Conservation (phyloP, 805 yeast species). For the Saccharomycopsis synnaedendra region DNA sequence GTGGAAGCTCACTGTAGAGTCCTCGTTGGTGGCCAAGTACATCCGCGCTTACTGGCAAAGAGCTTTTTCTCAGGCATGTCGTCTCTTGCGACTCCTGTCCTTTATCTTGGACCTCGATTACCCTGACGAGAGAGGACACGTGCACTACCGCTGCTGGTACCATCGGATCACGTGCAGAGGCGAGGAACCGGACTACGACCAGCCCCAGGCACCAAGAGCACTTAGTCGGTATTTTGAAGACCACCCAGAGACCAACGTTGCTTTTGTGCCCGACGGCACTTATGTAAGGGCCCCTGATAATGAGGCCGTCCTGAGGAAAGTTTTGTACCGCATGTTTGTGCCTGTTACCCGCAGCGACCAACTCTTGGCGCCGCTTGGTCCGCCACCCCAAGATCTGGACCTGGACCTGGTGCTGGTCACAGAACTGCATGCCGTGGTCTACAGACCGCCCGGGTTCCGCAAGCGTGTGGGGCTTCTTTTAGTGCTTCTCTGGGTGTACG, state of each 20-base stretch:
- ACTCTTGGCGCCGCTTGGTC: conserved; percentile 26
- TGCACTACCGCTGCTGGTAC: conserved; percentile 40
- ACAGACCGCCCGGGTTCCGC: conserved; percentile 73
- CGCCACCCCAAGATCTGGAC: conserved; percentile 21
- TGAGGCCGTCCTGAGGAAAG: conserved; percentile 62
- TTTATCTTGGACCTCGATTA: conserved; percentile 56
- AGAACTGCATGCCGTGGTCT: conserved; percentile 58
- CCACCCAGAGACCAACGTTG: conserved; percentile 33
- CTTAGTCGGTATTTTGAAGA: conserved; percentile 33
- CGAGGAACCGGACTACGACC: conserved; percentile 46
- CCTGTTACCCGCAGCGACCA: conserved; percentile 75
- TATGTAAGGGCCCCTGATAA: conserved; percentile 79
- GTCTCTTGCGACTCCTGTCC: conserved; percentile 63
- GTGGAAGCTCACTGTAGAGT: conserved; percentile 2
- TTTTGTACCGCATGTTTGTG: conserved; percentile 57
- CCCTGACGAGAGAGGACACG: conserved; percentile 59
- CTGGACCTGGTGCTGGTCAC: conserved; percentile 30
- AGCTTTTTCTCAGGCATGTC: conserved; percentile 44
- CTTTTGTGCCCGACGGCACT: conserved; percentile 70
- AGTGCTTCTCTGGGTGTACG: conserved; percentile 36
- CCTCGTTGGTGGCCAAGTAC: conserved; percentile 23
- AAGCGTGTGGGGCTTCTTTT: conserved; percentile 41
- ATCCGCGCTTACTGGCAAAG: conserved; percentile 48
- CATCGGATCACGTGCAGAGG: neutral
- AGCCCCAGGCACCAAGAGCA: conserved; percentile 40